Conservation (phyloP, 257 asterid species). For the Mitragyna speciosa region DNA sequence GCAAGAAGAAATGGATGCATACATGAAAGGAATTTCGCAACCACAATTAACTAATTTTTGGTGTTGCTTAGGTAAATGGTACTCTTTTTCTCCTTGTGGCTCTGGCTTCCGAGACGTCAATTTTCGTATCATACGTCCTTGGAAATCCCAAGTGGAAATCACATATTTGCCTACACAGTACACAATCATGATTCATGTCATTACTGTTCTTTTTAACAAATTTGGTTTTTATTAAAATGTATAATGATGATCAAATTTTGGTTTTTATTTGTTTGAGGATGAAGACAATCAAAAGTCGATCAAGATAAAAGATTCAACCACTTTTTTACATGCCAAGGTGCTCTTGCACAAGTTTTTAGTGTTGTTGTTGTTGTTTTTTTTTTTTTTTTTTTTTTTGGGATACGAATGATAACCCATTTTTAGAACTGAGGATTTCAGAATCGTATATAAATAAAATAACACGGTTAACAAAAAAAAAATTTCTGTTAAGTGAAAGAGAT, state of each 20-base stretch:
- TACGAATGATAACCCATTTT: background rate
- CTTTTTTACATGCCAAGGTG: no score
- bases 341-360: no score
- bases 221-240: background rate
- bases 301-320: background rate
- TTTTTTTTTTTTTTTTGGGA: background rate
- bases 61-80: slow-evolving; percentile 5
- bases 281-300: background rate
- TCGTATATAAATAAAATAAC: background rate
- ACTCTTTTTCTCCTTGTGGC: background rate
- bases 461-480: no score
- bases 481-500: no score
- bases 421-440: background rate
- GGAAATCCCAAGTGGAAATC: background rate
- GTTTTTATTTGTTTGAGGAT: background rate
- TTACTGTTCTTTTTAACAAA: background rate
- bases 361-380: no score
- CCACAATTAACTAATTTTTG: slow-evolving; percentile 20
- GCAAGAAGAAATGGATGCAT: slow-evolving; percentile 8
- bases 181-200: background rate
- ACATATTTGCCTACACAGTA: background rate
- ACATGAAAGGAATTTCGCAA: slow-evolving; percentile 48
- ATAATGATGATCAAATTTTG: background rate
- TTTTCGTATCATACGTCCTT: background rate
- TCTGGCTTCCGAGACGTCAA: background rate